phyloP scores from a whole-genome alignment of 2,329 filamentous ascomycete genomes.

The Chaetomium globosum region DNA sequence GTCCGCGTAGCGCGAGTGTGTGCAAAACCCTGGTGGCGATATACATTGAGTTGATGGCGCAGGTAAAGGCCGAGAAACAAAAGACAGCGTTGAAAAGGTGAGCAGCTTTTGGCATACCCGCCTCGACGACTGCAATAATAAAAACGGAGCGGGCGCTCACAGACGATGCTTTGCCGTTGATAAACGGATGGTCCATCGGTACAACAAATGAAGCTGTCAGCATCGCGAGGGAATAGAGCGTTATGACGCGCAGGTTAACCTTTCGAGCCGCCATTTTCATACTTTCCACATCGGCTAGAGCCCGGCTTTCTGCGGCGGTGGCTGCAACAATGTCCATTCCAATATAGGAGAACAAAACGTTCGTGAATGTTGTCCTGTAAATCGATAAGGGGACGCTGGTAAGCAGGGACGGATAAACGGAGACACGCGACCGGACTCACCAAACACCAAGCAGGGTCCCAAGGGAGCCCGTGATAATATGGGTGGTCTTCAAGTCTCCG shows the following conservation, averaged over 20 bases:
- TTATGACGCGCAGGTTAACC: conserved; percentile 45
- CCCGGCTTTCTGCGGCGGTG: conserved; percentile 44
- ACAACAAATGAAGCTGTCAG: conserved; percentile 42
- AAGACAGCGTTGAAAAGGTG: conserved; percentile 47
- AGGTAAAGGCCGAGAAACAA: conserved; percentile 45
- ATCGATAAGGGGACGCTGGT: neutral
- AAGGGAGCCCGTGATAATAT: conserved; percentile 40
- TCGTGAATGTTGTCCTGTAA: conserved; percentile 44
- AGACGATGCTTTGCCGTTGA: conserved; percentile 46
- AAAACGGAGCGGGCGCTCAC: conserved; percentile 43
- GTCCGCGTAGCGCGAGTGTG: conserved; percentile 44
- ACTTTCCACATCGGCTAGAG: conserved; percentile 43
- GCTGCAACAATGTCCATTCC: conserved; percentile 47
- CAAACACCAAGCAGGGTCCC: conserved; percentile 46
- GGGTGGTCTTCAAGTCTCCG: conserved; percentile 38
- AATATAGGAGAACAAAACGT: conserved; percentile 45
- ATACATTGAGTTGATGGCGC: conserved; percentile 46
- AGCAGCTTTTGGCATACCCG: conserved; percentile 42
- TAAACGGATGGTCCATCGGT: conserved; percentile 44
- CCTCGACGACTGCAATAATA: conserved; percentile 45
- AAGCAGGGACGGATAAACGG: neutral
- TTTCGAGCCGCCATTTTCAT: conserved; percentile 49
- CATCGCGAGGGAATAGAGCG: conserved; percentile 37
- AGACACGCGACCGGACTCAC: conserved; percentile 37
- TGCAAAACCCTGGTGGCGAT: conserved; percentile 45